These are phyloP conservation scores for Boletus rubescentipes DNA, from an alignment of 768 basidiomycete genomes.

Conservation along the genomic window DNA sequence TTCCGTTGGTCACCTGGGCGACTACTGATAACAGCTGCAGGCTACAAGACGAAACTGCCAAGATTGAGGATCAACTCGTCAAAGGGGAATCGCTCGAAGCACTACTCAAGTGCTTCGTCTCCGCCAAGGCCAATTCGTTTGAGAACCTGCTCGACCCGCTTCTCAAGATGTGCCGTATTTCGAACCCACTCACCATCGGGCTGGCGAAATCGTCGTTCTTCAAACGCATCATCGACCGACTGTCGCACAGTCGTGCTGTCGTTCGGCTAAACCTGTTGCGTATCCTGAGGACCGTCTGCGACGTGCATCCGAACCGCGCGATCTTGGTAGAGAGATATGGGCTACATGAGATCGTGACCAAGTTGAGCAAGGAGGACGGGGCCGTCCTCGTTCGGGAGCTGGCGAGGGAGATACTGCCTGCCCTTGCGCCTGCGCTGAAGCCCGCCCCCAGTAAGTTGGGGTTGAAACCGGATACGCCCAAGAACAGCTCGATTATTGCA, in stretches of 20 bases:
- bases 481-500: conserved; percentile 44
- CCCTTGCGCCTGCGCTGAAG: conserved; percentile 68
- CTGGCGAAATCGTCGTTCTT: conserved; percentile 84
- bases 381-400: conserved; percentile 90
- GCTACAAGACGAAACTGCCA: conserved; percentile 93
- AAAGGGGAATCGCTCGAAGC: conserved; percentile 64
- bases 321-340: conserved; percentile 82
- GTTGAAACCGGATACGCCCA: conserved; percentile 36
- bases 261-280: conserved; percentile 88
- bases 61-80: conserved; percentile 86
- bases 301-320: conserved; percentile 83
- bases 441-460: conserved; percentile 41
- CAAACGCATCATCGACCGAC: conserved; percentile 80
- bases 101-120: conserved; percentile 76
- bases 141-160: conserved; percentile 92
- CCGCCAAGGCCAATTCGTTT: conserved; percentile 85
- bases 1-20: background rate
- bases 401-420: conserved; percentile 81
- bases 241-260: conserved; percentile 74
- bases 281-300: conserved; percentile 81
- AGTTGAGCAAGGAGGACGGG: conserved; percentile 79
- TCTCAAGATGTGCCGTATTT: conserved; percentile 87
- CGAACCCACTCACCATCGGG: conserved; percentile 67
- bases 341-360: conserved; percentile 75
- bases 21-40: conserved; percentile 38